A percentile compares a stretch with the other conserved stretches of the same genome.
Conservation (phyloP, 352 stramenopile genomes). For the Phytopythium montanum region DNA sequence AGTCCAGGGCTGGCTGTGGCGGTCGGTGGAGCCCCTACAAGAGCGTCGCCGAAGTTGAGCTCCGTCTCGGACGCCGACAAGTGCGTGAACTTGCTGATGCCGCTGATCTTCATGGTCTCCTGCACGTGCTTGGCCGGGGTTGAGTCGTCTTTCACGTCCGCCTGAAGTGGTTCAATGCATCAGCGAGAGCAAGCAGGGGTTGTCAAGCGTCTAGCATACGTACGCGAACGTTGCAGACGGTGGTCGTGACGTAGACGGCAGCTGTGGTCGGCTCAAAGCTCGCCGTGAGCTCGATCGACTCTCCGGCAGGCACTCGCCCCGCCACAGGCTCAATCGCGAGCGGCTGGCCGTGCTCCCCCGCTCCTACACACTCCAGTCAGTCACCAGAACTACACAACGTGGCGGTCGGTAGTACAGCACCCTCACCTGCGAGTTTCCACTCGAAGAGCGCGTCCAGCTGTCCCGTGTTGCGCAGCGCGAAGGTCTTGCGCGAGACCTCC, state of each 20-base stretch:
- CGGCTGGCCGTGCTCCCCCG: constrained; percentile 54
- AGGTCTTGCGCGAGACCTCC: constrained; percentile 69
- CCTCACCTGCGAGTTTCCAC: constrained; percentile 68
- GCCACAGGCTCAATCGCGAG: constrained; percentile 77
- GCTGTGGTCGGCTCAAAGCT: constrained; percentile 69
- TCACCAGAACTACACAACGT: background rate
- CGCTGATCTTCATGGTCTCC: constrained; percentile 81
- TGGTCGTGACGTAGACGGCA: constrained; percentile 85
- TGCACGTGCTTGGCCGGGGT: constrained; percentile 18
- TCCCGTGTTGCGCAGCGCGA: constrained; percentile 83
- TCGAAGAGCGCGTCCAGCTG: constrained; percentile 84
- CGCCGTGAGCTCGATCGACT: constrained; percentile 60
- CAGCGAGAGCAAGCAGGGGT: background rate
- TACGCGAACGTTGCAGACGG: constrained; percentile 59
- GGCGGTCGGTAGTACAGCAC: background rate
- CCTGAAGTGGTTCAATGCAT: background rate
- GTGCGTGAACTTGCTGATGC: constrained; percentile 89
- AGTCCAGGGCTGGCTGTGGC: constrained; percentile 14
- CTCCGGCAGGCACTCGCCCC: constrained; percentile 62
- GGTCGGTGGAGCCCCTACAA: constrained; percentile 55
- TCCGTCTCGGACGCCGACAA: constrained; percentile 75
- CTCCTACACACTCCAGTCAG: constrained; percentile 16
- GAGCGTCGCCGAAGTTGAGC: constrained; percentile 81
- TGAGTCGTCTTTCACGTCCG: background rate
- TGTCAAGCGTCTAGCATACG: background rate